Base-by-base conservation (phyloP, 2,329 filamentous ascomycete genomes). In the Talaromyces funiculosus region DNA sequence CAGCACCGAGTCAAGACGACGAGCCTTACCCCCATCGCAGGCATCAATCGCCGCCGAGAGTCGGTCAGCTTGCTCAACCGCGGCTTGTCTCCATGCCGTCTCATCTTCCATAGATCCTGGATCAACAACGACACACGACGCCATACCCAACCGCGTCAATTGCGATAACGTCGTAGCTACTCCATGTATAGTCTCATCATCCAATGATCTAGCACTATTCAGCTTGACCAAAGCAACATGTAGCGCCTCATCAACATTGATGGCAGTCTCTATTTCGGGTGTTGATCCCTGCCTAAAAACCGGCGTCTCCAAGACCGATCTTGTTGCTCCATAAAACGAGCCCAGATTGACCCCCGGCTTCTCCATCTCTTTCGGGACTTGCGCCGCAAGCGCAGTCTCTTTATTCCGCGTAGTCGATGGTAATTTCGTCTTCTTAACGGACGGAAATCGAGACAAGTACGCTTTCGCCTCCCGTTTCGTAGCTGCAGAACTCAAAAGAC, bases 401-500 rank as follows among this genome's bases (percentile, higher is more conserved):
- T 64, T 67, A 60, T 69, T 64, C 62, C 70, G 66, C 62, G 55
- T 65, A 69, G 61, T 67, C n/a, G n/a, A n/a, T 69, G 73, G 72
- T 67, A 66, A 69, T 64, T 67, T 64, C 67, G 20, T 68, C 68
- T 53, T 65, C 73, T 64, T 69, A 73, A 66, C 72, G 8, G 77
- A 76, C 54, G 85, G 87, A 72, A 97, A 96, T 63, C 91, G 92
- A 67, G 94, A 89, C 16, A 99, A 82, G 71, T 97, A 99, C 38
- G 90, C 87, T 74, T 90, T 92, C 53, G 92, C 92, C 77, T 99
- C 94, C 68, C 94, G 86, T 75, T 92, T 96, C 0, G 93, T 97
- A 5, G 92, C 90, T 10, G 92, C 91, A 18, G 92, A 91, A 69
- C 90, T 90, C 33, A 99, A 81, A 3, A 97, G 84, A 16, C 91